Evolutionary conservation across 257 asterid genomes (phyloP), one percentile per base, ranked within the genome.

Genomic region (Solanum piurae): DNA sequence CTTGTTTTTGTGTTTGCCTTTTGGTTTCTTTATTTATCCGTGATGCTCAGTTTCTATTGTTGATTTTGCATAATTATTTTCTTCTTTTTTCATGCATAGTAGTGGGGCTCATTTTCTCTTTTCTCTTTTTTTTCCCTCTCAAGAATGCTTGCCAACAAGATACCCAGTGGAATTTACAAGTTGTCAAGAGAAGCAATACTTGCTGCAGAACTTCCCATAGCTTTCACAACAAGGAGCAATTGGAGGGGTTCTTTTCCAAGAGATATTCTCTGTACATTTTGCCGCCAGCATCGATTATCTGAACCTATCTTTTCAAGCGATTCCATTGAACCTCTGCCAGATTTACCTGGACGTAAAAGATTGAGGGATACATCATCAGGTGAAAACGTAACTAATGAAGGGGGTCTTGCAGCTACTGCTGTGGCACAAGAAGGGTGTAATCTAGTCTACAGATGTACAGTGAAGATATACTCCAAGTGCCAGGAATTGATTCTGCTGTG

Each of bases 221-320:
- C 91, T 86, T 95, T 90, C 89, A 93, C 98, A 23, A 89, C 96
- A 42, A 93, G 91, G 91, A 90, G 87, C 93, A 94, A 92, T 77
- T 97, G 99, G 99, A 94, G 94, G 94, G 98, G 98, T 77, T 88
- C 95, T 83, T 88, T 91, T 37, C 99, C 98, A 4, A 95, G 94
- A 91, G 98, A 97, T 79, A 89, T 94, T 71, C 96, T 97, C 12
- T 89, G 90, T 87, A 90, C 98, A 86, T 94, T 97, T 84, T 95
- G 98, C 89, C 99, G 98, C 55, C 94, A 91, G 89, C 95, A 93
- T 89, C 93, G 89, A 88, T 90, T 95, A 88, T 89, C 96, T 46
- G 99, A 95, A 91, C 99, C 99, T 71, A 89, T 91, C 83, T 91
- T 96, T 79, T 91, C 88, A 88, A 92, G 90, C 69, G 87, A 40